Evolutionary conservation across 2,329 filamentous ascomycete species (phyloP), one percentile per base, ranked within the genome.

Genomic region (Arthrobotrys entomopaga): DNA sequence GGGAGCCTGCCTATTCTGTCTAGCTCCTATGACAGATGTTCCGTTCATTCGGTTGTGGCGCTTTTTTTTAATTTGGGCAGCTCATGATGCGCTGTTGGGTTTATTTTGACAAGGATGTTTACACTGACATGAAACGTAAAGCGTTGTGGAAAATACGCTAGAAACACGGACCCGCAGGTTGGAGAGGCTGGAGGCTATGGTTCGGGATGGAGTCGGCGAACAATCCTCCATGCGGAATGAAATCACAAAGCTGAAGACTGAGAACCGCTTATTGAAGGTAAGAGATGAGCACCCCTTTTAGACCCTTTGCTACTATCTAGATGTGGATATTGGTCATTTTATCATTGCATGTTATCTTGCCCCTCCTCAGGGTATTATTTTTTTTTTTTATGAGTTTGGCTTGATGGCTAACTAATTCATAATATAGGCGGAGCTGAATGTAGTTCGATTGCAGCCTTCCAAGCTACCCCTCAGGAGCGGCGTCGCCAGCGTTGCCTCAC

Each of bases 121-220:
- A 50, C 13, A 16, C 53, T 50, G 24, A 71, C 52, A 52, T 61
- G 60, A 65, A 73, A 73, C 61, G 50, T 42, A 59, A 26, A 73
- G 69, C 43, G 76, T 78, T 64, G 73, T 99, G 0, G 93, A 97
- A 81, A 89, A 88, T 77, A 91, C 89, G 42, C 87, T 97, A 26
- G 91, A 95, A 63, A 83, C 88, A 24, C 89, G 93, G 15, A 86
- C 90, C 72, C 95, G 96, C 83, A 92, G 92, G 78, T 87, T 99
- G 29, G 94, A 98, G 77, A 88, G 91, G 1, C 85, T 99, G 0
- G 95, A 99, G 82, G 88, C 89, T 15, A 86, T 92, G 48, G 88
- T 95, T 46, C 87, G 90, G 73, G 90, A 89, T 77, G 86, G 85
- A 15, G 82, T 89, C 15, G 85, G 87, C 82, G 0, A 86, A 84